phyloP scores from a whole-genome alignment of 805 yeast species.

The Yamadazyma paraphyllophila region DNA sequence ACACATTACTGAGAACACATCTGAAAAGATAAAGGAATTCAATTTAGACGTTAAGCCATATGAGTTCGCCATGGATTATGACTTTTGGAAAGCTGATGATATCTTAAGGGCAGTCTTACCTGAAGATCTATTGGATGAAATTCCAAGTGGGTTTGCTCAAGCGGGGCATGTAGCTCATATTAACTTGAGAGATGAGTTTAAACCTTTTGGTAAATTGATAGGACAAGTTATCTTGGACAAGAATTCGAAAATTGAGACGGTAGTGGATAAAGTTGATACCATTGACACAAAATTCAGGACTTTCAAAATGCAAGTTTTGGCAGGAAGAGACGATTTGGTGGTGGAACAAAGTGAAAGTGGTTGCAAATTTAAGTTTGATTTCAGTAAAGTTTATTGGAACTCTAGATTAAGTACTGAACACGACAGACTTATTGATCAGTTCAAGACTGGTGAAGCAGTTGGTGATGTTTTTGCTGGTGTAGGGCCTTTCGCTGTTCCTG shows the following conservation, averaged over 20 bases:
- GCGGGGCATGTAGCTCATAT: conserved; percentile 97
- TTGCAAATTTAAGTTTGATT: conserved; percentile 83
- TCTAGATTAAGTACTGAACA: conserved; percentile 94
- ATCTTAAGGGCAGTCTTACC: conserved; percentile 78
- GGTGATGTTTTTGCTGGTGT: conserved; percentile 98
- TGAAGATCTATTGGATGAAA: conserved; percentile 59
- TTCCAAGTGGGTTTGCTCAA: conserved; percentile 87
- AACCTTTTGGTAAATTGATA: conserved; percentile 75
- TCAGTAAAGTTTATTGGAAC: conserved; percentile 95
- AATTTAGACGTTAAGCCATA: conserved; percentile 52
- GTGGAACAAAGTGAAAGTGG: conserved; percentile 89
- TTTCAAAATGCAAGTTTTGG: conserved; percentile 89
- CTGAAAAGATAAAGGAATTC: conserved; percentile 45
- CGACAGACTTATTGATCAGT: conserved; percentile 66
- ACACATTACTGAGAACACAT: conserved; percentile 40
- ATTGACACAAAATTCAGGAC: conserved; percentile 89
- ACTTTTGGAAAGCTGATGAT: conserved; percentile 89
- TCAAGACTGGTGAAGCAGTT: conserved; percentile 67
- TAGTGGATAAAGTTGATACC: conserved; percentile 85
- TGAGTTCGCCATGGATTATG: conserved; percentile 58
- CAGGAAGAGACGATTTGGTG: conserved; percentile 71
- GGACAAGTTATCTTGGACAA: conserved; percentile 92
- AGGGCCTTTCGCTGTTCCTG: conserved; percentile 97
- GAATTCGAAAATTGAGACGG: conserved; percentile 76
- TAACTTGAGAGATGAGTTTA: conserved; percentile 78